phyloP scores from a whole-genome alignment of 2,329 filamentous ascomycete species.

The Nemania sp. region DNA sequence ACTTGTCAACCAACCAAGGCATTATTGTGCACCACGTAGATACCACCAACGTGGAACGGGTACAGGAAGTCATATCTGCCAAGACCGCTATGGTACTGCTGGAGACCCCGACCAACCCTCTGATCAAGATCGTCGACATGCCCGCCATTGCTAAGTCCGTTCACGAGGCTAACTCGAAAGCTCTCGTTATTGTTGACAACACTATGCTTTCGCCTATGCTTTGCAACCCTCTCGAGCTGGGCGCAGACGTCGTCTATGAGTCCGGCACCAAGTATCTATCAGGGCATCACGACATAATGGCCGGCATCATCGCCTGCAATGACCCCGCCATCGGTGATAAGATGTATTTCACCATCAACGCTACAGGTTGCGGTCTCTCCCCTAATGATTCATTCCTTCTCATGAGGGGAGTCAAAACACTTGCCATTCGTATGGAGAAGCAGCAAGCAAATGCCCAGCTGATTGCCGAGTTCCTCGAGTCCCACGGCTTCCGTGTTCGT shows the following conservation, averaged over 20 bases:
- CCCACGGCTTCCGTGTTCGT: slow-evolving; percentile 88
- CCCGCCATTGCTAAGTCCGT: slow-evolving; percentile 73
- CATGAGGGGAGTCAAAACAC: slow-evolving; percentile 92
- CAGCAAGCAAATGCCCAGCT: slow-evolving; percentile 90
- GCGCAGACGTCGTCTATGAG: slow-evolving; percentile 96
- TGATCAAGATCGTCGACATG: slow-evolving; percentile 98
- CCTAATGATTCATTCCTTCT: slow-evolving; percentile 97
- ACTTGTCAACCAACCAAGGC: slow-evolving; percentile 83
- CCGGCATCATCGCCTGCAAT: slow-evolving; percentile 92
- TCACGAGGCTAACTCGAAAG: slow-evolving; percentile 76
- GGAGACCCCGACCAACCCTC: slow-evolving; percentile 94
- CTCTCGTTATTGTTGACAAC: slow-evolving; percentile 92
- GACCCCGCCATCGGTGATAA: slow-evolving; percentile 79
- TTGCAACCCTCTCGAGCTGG: slow-evolving; percentile 88
- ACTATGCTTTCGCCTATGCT: slow-evolving; percentile 98
- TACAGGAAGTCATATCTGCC: slow-evolving; percentile 67
- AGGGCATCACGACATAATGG: slow-evolving; percentile 98
- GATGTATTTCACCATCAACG: slow-evolving; percentile 96
- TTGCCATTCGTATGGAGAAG: slow-evolving; percentile 98
- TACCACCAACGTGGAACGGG: slow-evolving; percentile 76
- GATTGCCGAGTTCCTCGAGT: slow-evolving; percentile 91
- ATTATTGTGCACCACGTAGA: slow-evolving; percentile 97
- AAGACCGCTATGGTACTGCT: slow-evolving; percentile 96
- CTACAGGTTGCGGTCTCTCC: slow-evolving; percentile 88
- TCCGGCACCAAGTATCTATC: slow-evolving; percentile 97